Base-by-base conservation (phyloP, 2,329 filamentous ascomycete genomes). In the Akanthomyces muscarius region DNA sequence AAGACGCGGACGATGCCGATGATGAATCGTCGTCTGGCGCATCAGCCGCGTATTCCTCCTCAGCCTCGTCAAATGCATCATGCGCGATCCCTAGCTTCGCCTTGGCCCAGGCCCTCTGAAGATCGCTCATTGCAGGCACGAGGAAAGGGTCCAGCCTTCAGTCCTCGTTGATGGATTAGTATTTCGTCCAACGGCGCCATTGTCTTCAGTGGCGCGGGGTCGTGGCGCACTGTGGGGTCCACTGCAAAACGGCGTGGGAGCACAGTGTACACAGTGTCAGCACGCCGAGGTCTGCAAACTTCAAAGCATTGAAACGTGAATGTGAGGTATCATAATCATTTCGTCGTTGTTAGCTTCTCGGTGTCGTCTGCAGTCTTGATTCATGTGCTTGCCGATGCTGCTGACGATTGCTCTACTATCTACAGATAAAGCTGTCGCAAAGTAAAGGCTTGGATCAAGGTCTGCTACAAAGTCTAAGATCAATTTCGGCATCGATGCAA, bases 101-200 rank as follows among this genome's bases (percentile, higher is more conserved):
- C 77, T 90, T 92, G 66, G 88, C 89, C 80, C 92, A 94, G 64
- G 87, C 83, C 74, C 87, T 88, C 74, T 92, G 90, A 64, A 94
- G 83, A 70, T 92, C 88, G 73, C 90, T 94, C 91, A 96, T 96
- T 65, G 54, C 54, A 52, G 18, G 25, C 23, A 28, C 28, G 42
- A 47, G 60, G 60, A 55, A 36, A 55, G 44, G 51, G 60, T 62
- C 60, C 60, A 55, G 60, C 51, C 51, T 52, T 41, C 51, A 23
- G 42, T 50, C 60, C 60, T 62, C 60, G 42, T 38, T 62, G 51
- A 21, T 59, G 44, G 16, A 23, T 25, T 36, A 44, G 38, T 45
- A 36, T 36, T 13, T 30, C 23, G 5, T 42, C 48, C 44, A 44
- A 51, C 45, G 23, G 41, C 33, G 45, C 33, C 51, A 45, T 55